These are phyloP conservation scores for Acacia confusa DNA, from an alignment of 306 rosid species.

Conservation along the genomic window DNA sequence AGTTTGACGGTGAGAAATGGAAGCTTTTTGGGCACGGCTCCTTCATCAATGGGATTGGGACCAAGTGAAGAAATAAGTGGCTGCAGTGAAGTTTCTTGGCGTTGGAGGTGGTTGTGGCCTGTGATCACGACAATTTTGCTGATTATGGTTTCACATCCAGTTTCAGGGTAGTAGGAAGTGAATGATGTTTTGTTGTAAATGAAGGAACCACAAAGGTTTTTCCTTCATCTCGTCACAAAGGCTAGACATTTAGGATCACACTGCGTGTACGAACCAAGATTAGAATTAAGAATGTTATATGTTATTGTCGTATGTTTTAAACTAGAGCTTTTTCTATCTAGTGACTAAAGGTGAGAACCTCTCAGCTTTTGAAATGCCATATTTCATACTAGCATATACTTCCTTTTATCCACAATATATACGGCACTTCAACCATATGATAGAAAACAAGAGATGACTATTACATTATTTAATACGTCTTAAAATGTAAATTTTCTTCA, in stretches of 20 bases:
- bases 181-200: not conserved
- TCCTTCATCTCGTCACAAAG: slow-evolving; percentile 6
- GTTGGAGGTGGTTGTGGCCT: slow-evolving; percentile 52
- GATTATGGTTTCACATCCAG: slow-evolving; percentile 26
- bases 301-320: not conserved
- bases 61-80: slow-evolving; percentile 58
- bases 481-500: too few relatives aligned
- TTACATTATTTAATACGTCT: too few relatives aligned
- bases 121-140: slow-evolving; percentile 35
- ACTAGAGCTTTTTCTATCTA: not conserved
- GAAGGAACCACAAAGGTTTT: slow-evolving; percentile 12
- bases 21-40: slow-evolving; percentile 46
- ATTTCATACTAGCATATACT: not conserved
- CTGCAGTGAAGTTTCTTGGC: slow-evolving; percentile 31
- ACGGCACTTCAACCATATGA: too few relatives aligned
- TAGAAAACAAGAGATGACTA: too few relatives aligned
- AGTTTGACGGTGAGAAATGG: slow-evolving; percentile 60
- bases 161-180: slow-evolving; percentile 20
- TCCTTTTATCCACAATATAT: too few relatives aligned
- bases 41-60: slow-evolving; percentile 44
- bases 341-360: not conserved
- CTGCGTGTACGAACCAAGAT: slow-evolving; percentile 5
- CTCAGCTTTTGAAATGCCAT: not conserved
- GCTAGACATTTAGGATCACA: slow-evolving; percentile 33
- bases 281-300: slow-evolving; percentile 1